Base-by-base conservation (phyloP, 2,329 filamentous ascomycete genomes). In the Aureobasidium sp. region DNA sequence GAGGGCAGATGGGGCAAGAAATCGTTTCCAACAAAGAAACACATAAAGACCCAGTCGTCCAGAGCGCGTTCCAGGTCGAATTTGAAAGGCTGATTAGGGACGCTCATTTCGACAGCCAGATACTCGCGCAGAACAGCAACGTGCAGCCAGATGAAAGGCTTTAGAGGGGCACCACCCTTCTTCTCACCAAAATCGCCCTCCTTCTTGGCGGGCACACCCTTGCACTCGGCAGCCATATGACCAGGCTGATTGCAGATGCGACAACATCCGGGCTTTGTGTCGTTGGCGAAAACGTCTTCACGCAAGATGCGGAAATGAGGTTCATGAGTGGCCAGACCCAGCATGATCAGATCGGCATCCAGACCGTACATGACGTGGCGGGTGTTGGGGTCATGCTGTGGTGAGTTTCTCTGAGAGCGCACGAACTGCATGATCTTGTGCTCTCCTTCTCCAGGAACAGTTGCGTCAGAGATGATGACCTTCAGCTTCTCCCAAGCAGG, bases 391-490 rank as follows among this genome's bases (percentile, higher is more conserved):
- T 99, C 88, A 75, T 99, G 91, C 66, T 95, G 88, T 5, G 92
- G 88, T 59, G 90, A 94, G 55, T 89, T 85, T 70, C 94, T 87
- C 76, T 99, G 95, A 41, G 93, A 96, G 70, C 94, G 87, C 67
- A 99, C 85, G 74, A 97, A 99, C 68, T 94, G 87, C 94, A 99
- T 99, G 72, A 99, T 97, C 77, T 99, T 99, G 76, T 99, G 94
- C 78, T 99, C 94, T 73, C 94, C 94, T 78, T 99, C 94, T 72
- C 94, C 94, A 61, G 94, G 94, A 42, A 99, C 92, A 44, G 93
- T 97, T 60, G 94, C 93, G 79, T 99, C 94, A 9, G 94, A 99
- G 68, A 99, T 97, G 75, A 99, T 95, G 74, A 99, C 84, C 81
- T 99, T 99, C 74, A 97, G 81, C 76, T 91, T 91, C 65, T 89